Evolutionary conservation across 257 asterid genomes (phyloP).

Genomic region (Lithospermum erythrorhizon): DNA sequence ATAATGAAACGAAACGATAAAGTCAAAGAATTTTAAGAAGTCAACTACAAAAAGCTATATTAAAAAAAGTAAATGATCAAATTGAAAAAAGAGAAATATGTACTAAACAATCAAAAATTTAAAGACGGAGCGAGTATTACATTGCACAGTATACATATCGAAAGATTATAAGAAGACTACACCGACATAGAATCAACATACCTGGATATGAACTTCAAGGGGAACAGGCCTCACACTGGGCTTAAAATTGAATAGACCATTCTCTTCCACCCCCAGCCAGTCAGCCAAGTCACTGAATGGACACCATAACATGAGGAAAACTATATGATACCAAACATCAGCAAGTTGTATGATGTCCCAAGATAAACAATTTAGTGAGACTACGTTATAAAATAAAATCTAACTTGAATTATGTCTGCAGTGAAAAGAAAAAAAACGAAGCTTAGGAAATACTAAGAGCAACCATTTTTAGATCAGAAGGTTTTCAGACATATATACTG

Average conservation of each 20-base stretch:
- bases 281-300: conserved; percentile 78
- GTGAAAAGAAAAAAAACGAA: neutral
- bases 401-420: neutral
- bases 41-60: no score
- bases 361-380: neutral
- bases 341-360: neutral
- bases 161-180: no score
- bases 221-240: conserved; percentile 99
- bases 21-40: no score
- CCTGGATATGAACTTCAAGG: conserved; percentile 99
- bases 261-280: conserved; percentile 96
- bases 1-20: no score
- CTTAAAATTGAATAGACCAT: conserved; percentile 89
- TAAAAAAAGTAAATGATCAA: no score
- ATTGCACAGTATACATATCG: no score
- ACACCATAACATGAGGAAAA: conserved; percentile 8
- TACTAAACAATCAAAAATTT: no score
- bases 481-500: neutral
- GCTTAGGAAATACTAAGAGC: neutral
- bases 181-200: conserved; percentile 24
- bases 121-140: no score
- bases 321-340: neutral
- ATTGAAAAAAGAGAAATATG: no score
- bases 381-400: no score
- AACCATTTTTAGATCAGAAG: no score